A percentile compares a stretch with the other conserved stretches of the same genome.
phyloP scores from a whole-genome alignment of 2,329 filamentous ascomycete species.

The Beauveria varroae region DNA sequence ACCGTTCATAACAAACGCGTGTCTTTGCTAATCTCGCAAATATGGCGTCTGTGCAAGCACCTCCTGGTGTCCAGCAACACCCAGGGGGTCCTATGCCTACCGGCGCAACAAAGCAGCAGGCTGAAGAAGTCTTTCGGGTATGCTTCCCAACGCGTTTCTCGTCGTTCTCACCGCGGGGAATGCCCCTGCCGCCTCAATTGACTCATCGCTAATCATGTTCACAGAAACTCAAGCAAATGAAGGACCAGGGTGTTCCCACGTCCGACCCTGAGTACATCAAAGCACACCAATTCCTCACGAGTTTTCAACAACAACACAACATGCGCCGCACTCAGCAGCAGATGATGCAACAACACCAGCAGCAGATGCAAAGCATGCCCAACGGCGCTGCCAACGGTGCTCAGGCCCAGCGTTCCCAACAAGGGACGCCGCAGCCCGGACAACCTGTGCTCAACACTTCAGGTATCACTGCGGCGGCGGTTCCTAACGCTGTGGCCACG shows the following conservation, averaged over 20 bases:
- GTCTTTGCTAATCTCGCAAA: conserved; percentile 26
- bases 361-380: conserved; percentile 44
- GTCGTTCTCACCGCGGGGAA: conserved; percentile 5
- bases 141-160: conserved; percentile 18
- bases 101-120: conserved; percentile 67
- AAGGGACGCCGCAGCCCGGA: conserved; percentile 24
- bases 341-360: conserved; percentile 31
- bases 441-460: conserved; percentile 28
- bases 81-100: conserved; percentile 54
- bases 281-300: conserved; percentile 65
- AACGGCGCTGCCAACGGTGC: conserved; percentile 50
- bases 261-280: conserved; percentile 86
- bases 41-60: conserved; percentile 77
- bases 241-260: conserved; percentile 69
- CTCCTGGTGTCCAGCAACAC: conserved; percentile 62
- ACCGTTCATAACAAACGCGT: conserved; percentile 19
- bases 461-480: conserved; percentile 32
- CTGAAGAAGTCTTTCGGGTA: conserved; percentile 67
- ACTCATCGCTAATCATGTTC: neutral
- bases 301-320: conserved; percentile 60
- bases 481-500: conserved; percentile 23
- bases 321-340: conserved; percentile 42
- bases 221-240: conserved; percentile 86
- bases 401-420: conserved; percentile 33
- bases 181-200: neutral